Conservation (phyloP, 1,139 yeast species). For the Taphrina communis region DNA sequence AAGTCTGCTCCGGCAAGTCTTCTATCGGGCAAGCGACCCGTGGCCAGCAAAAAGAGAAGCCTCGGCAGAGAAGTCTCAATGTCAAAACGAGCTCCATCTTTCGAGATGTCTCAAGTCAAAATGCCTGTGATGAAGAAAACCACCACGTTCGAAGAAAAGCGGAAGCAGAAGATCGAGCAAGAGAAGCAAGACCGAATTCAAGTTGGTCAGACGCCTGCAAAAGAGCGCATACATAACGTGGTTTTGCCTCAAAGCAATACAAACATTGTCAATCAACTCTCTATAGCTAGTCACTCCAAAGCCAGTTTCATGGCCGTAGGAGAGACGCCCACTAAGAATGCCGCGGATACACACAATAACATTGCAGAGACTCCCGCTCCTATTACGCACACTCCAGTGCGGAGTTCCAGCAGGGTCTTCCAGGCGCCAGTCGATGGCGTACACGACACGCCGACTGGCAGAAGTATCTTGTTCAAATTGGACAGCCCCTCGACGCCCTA, state of each 20-base stretch:
- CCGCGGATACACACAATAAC: neutral
- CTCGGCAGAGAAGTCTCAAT: constrained; percentile 37
- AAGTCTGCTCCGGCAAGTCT: constrained; percentile 35
- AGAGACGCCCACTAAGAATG: constrained; percentile 29
- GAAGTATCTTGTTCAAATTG: constrained; percentile 21
- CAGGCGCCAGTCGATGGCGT: constrained; percentile 26
- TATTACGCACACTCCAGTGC: neutral
- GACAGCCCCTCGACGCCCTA: constrained; percentile 18
- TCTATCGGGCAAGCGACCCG: constrained; percentile 11
- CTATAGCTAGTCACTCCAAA: constrained; percentile 18
- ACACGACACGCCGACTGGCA: constrained; percentile 19
- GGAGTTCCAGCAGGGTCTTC: neutral
- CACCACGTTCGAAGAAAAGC: constrained; percentile 25
- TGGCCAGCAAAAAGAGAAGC: constrained; percentile 19
- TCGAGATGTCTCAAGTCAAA: constrained; percentile 8
- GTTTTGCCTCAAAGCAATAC: neutral
- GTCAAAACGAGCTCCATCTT: constrained; percentile 24
- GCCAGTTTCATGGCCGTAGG: constrained; percentile 34
- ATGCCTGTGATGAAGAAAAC: neutral
- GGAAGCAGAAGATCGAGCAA: constrained; percentile 19
- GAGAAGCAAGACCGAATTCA: constrained; percentile 30
- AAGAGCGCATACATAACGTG: constrained; percentile 5
- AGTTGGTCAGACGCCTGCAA: constrained; percentile 35
- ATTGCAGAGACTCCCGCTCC: constrained; percentile 20
- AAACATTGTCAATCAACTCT: constrained; percentile 6